Base-by-base conservation (phyloP, 129 eudicot species). In the Ambrosia trifida region DNA sequence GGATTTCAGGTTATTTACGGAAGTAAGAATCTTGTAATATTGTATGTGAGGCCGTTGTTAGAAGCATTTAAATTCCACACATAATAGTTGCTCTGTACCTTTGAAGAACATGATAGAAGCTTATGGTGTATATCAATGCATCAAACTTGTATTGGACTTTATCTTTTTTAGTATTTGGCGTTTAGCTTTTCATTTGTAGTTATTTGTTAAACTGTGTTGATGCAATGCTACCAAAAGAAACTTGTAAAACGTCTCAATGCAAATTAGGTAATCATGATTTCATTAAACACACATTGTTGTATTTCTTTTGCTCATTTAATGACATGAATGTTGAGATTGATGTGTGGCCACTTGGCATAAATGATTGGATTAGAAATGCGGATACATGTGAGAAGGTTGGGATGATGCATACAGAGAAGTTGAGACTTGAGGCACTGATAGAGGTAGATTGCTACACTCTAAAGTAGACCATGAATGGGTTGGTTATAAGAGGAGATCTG, bases 401-500 rank as follows among this genome's bases (percentile, higher is more conserved):
- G 61, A 35, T 60, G 69, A 32, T 31, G 18, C 35, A 16, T 43
- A 28, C 30, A 10, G 60, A 60, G 77, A 63, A 72, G 60, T 11
- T 16, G 44, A 28, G 44, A 43, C 72, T 11, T 16, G 44, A 28
- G 44, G 59, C 72, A 31, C 43, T 17, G 16, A 30, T 47, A 67
- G 72, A 50, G 62, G 73, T 68, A n/a, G 62, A 9, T 68, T 68
- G 62, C 24, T 68, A 31, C 46, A n/a, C 73, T 10, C 62, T 53
- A 50, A 49, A 50, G 62, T 33, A 50, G 62, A 68, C 6, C 40
- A 10, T 51, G 62, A 50, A n/a, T 60, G 20, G 66, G 14, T 60
- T 7, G 66, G 61, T 10, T 50, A 68, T 61, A 47, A 16, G 28
- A 32, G 45, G 31, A n/a, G 46, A 66, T 57, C 28, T 24, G 64